Evolutionary conservation across 2,329 filamentous ascomycete species (phyloP), one percentile per base, ranked within the genome.

Genomic region (Clarireedia sp.): DNA sequence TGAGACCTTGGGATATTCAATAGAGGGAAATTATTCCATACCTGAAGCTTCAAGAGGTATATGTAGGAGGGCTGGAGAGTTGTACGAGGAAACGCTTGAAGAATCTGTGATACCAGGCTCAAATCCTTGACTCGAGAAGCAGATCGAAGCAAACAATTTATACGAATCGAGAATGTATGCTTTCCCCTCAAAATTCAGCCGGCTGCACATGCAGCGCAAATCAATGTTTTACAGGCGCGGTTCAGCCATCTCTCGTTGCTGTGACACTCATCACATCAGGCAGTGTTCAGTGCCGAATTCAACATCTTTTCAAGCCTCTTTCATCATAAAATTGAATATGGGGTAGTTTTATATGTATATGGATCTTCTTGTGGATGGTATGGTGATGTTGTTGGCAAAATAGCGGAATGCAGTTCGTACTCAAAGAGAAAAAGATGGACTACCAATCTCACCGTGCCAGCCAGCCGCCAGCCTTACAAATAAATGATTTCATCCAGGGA

Each of bases 221-320:
- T 21, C 21, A 49, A 36, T 43, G 33, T 54, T 26, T 49, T 24
- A 54, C 51, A 23, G 38, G 1, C 21, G 24, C 19, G 26, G 38
- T 54, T 54, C 51, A 54, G 51, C 51, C 51, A 54, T 54, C 45
- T 54, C 51, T 54, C 6, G 23, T 54, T 49, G 45, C 23, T 41
- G 51, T 54, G 51, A 54, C 45, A 54, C 51, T 54, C 36, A 54
- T 54, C 51, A 54, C 51, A 49, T n/a, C 21, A 41, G 14, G 19
- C 51, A 38, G 36, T 7, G 26, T 21, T 54, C 45, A 49, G 51
- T 45, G 37, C 45, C 37, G 51, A 37, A n/a, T 17, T 41, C 36
- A 19, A 21, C 36, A 9, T 23, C 10, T 49, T 36, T 33, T 54
- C 46, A 54, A 54, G 51, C 51, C 51, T 49, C 37, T 47, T 16